phyloP scores from a whole-genome alignment of 192 early-diverging fungal genomes.

The Piromyces sp. region DNA sequence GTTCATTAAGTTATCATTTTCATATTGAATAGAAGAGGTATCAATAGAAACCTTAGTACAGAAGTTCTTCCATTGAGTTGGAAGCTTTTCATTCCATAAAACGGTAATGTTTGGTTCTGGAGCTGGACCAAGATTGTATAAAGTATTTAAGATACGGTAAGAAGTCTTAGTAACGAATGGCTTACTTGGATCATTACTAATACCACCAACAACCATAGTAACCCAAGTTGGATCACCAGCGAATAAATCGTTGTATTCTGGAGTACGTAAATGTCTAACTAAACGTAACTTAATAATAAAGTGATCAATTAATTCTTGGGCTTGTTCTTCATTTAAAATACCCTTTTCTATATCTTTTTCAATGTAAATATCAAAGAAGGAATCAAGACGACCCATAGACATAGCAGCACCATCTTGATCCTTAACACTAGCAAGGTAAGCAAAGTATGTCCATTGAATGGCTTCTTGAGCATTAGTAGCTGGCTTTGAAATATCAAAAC shows the following conservation, averaged over 20 bases:
- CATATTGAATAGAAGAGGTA: constrained; percentile 7
- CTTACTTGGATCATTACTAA: constrained; percentile 1
- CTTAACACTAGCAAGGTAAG: constrained; percentile 6
- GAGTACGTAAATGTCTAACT: constrained; percentile 8
- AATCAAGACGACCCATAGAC: constrained; percentile 8
- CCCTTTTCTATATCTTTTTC: constrained; percentile 6
- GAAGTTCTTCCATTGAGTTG: constrained; percentile 6
- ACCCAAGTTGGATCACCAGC: constrained; percentile 9
- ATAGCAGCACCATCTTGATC: constrained; percentile 10
- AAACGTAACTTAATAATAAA: constrained; percentile 10
- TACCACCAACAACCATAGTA: constrained; percentile 7
- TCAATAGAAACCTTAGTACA: constrained; percentile 7
- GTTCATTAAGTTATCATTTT: constrained; percentile 8
- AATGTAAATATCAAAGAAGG: constrained; percentile 11
- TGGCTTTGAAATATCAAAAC: constrained; percentile 3
- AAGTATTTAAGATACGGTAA: constrained; percentile 7
- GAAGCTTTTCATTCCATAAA: constrained; percentile 3
- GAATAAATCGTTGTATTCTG: constrained; percentile 8
- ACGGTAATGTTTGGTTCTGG: constrained; percentile 10
- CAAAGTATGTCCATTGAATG: constrained; percentile 10
- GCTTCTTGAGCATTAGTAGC: constrained; percentile 7
- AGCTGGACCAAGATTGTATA: constrained; percentile 7
- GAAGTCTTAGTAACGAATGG: constrained; percentile 8
- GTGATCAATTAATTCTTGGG: constrained; percentile 9
- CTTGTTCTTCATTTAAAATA: constrained; percentile 5